Percentiles rank a stretch among this genome's conserved stretches.
phyloP scores from a whole-genome alignment of 768 basidiomycete genomes.

The Lentinula lateritia region DNA sequence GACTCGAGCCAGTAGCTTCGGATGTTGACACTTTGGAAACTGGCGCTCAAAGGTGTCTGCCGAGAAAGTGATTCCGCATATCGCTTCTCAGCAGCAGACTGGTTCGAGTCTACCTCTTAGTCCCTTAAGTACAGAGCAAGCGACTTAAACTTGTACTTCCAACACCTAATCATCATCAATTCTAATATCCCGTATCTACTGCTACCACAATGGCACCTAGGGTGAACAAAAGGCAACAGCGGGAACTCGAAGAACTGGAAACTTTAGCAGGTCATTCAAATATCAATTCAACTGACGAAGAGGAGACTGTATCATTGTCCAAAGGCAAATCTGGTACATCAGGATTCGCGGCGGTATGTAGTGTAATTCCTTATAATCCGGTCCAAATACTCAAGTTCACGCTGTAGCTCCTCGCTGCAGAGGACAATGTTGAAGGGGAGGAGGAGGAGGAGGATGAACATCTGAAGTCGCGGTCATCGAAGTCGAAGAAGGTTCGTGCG shows the following conservation, averaged over 20 bases:
- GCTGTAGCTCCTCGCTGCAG: conserved; percentile 35
- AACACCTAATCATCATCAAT: too few species aligned
- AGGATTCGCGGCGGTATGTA: conserved; percentile 43
- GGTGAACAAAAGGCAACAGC: conserved; percentile 80
- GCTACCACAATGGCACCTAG: conserved; percentile 31
- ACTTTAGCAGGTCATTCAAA: conserved; percentile 35
- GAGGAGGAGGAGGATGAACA: conserved; percentile 36
- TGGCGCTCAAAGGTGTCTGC: too few species aligned
- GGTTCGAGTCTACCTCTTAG: too few species aligned
- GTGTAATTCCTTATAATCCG: conserved; percentile 4
- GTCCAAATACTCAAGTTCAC: conserved; percentile 2
- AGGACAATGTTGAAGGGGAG: conserved; percentile 19
- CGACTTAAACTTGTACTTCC: too few species aligned
- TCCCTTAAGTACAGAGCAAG: too few species aligned
- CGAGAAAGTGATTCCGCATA: too few species aligned
- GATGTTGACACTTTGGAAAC: too few species aligned
- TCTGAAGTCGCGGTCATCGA: not conserved
- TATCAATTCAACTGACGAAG: conserved; percentile 22
- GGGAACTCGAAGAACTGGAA: conserved; percentile 77
- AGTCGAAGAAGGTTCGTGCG: conserved; percentile 10
- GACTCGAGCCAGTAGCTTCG: too few species aligned
- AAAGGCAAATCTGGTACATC: conserved; percentile 9
- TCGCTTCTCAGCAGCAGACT: too few species aligned
- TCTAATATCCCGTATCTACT: too few species aligned
- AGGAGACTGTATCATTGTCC: conserved; percentile 22